Evolutionary conservation across 2,329 filamentous ascomycete genomes (phyloP), one percentile per base, ranked within the genome.

Genomic region (Colletotrichum liaoningense): DNA sequence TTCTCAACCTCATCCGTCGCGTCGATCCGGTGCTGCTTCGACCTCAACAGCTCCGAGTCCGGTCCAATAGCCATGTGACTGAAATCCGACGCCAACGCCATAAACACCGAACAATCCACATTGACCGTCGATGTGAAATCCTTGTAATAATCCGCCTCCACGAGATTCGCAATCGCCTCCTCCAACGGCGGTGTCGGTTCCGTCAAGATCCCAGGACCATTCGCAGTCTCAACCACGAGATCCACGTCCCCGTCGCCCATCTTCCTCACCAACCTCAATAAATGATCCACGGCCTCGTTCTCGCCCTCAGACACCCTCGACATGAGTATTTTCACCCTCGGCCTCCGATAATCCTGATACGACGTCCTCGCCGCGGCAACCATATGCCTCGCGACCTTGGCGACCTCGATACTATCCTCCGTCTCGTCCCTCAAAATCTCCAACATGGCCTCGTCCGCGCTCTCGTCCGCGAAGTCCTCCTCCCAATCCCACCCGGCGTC

Each of bases 401-500:
- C 72, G 8, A 76, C 67, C 49, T 77, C 76, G 60, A 77, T 72
- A 35, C 72, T 67, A 14, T 59, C 72, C 11, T 74, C 72, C 24
- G 33, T 59, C 28, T 73, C 73, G 30, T 75, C 73, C 49, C 11
- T 26, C 8, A 75, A n/a, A 5, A 72, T 12, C 2, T 79, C 80
- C 65, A 84, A 74, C 2, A 79, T 78, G 0, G 79, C 75, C 63
- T 83, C 81, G 9, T 81, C 80, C 78, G 80, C 83, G 62, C 84
- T 83, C 7, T 79, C 79, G 35, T 76, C 72, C 8, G 80, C 79
- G 5, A 76, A 69, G 5, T 78, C 75, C 7, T 82, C 81, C 6
- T 82, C 84, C 84, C 84, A 85, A 7, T 78, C 78, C 84, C 84
- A 85, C 4, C 84, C 84, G n/a, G 78, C 79, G 58, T 84, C 83